Evolutionary conservation across 441 rosid genomes (phyloP).

Genomic region (Viola pubescens): DNA sequence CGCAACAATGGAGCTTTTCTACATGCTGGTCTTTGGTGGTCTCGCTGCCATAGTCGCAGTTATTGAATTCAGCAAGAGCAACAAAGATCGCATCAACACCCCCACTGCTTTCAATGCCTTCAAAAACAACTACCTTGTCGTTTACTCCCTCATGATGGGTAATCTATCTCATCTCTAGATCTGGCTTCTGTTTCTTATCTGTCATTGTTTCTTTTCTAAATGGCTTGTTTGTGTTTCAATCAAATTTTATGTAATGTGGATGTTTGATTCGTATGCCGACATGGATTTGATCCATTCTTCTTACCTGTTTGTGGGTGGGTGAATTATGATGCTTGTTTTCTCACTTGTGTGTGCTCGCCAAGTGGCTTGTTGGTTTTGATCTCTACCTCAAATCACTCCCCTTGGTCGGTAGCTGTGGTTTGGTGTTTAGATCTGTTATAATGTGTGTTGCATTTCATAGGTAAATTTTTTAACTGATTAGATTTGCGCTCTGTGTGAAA

Average conservation of each 20-base stretch:
- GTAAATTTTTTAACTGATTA: not conserved
- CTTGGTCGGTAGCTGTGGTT: not conserved
- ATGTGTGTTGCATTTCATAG: not conserved
- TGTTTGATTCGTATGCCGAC: too few relatives aligned
- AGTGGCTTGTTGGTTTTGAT: not conserved
- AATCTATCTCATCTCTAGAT: slow-evolving; percentile 3
- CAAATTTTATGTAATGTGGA: not conserved
- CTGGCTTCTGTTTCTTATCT: slow-evolving; percentile 3
- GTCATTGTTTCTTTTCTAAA: not conserved
- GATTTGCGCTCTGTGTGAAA: not conserved
- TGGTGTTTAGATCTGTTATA: not conserved
- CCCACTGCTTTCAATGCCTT: slow-evolving; percentile 63
- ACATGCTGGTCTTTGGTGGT: slow-evolving; percentile 55
- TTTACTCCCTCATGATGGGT: slow-evolving; percentile 95
- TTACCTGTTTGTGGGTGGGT: not conserved
- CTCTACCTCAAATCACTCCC: not conserved
- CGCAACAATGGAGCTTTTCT: slow-evolving; percentile 53
- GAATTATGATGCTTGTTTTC: not conserved
- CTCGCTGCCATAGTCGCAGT: slow-evolving; percentile 49
- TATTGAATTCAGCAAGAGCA: slow-evolving; percentile 68
- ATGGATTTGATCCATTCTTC: not conserved
- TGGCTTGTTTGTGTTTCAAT: not conserved
- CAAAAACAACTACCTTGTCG: slow-evolving; percentile 76
- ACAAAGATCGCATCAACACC: slow-evolving; percentile 60
- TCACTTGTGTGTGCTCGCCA: not conserved